phyloP scores from a whole-genome alignment of 768 basidiomycete genomes.

The Leccinum truebloodii region DNA sequence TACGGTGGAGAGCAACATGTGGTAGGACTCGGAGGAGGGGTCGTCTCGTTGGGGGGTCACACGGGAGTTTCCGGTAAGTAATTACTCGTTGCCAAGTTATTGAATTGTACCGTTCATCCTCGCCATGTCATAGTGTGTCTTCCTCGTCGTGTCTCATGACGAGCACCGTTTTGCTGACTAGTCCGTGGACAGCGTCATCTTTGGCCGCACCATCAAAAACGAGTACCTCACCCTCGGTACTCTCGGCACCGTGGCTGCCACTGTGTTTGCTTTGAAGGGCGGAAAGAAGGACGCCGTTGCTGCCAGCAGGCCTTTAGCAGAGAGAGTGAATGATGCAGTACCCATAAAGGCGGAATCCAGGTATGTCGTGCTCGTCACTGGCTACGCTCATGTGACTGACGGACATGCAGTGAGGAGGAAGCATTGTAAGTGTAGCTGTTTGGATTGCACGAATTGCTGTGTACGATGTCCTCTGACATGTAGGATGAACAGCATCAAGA shows the following conservation, averaged over 20 bases:
- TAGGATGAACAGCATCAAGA: conserved; percentile 70
- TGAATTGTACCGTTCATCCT: conserved; percentile 1
- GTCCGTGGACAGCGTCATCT: conserved; percentile 53
- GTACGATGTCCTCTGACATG: conserved; percentile 40
- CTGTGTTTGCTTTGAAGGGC: conserved; percentile 54
- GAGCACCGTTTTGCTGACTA: conserved; percentile 8
- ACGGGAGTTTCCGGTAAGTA: conserved; percentile 21
- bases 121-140: conserved; percentile 48
- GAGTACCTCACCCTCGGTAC: conserved; percentile 78
- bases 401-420: conserved; percentile 68
- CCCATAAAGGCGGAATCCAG: conserved; percentile 66
- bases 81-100: not conserved
- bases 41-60: conserved; percentile 21
- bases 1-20: conserved; percentile 48
- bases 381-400: conserved; percentile 8
- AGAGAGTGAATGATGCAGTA: conserved; percentile 64
- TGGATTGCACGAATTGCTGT: conserved; percentile 15
- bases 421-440: conserved; percentile 62
- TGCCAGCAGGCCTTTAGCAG: conserved; percentile 42
- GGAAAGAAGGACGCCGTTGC: conserved; percentile 50
- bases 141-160: not conserved
- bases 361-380: conserved; percentile 43
- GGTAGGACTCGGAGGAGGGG: conserved; percentile 9
- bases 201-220: conserved; percentile 79
- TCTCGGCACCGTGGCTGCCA: conserved; percentile 57